Evolutionary conservation across 1,284 basidiomycete species (phyloP).

Genomic region (Ustilago hordei): DNA sequence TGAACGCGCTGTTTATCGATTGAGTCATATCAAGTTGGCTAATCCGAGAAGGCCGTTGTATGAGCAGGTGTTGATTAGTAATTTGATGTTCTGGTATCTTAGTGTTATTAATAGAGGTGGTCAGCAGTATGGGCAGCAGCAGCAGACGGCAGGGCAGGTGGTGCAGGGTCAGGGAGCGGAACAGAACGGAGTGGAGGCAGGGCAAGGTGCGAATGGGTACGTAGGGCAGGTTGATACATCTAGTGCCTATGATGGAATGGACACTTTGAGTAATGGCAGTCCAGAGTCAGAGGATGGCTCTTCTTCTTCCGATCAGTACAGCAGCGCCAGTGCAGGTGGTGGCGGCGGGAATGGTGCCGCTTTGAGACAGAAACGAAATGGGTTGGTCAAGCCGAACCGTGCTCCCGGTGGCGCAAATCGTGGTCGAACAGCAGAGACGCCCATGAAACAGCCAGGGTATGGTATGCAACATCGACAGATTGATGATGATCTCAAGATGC

Average conservation of each 20-base stretch:
- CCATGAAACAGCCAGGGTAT: constrained; percentile 87
- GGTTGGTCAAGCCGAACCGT: constrained; percentile 61
- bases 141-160: constrained; percentile 60
- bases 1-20: constrained; percentile 94
- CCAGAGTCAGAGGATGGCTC: constrained; percentile 30
- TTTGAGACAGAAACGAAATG: constrained; percentile 37
- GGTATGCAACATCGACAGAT: constrained; percentile 91
- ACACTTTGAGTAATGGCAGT: constrained; percentile 22
- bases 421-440: constrained; percentile 81
- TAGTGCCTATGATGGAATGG: constrained; percentile 43
- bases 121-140: constrained; percentile 68
- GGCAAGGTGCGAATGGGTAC: background rate
- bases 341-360: constrained; percentile 24
- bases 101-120: constrained; percentile 88
- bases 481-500: constrained; percentile 77
- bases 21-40: constrained; percentile 98
- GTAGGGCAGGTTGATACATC: constrained; percentile 27
- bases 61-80: constrained; percentile 98
- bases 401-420: constrained; percentile 48
- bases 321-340: constrained; percentile 10
- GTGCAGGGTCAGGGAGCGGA: constrained; percentile 13
- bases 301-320: constrained; percentile 14
- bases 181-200: constrained; percentile 11
- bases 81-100: constrained; percentile 99
- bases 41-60: constrained; percentile 95